phyloP scores from a whole-genome alignment of 2,329 filamentous ascomycete genomes.

The Penicillium digitatum region DNA sequence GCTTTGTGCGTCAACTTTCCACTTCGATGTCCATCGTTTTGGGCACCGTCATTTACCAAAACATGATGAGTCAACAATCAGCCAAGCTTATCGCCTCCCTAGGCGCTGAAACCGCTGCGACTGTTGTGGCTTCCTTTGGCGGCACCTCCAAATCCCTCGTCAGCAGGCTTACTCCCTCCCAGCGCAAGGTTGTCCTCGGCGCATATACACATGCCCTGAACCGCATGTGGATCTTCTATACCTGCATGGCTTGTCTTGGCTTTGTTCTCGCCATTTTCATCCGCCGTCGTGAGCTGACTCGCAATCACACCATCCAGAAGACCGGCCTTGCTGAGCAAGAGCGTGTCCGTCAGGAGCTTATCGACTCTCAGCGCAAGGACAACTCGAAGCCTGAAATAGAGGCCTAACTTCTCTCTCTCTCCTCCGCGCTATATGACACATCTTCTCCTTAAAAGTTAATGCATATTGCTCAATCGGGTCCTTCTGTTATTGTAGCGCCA shows the following conservation, averaged over 20 bases:
- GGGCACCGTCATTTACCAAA: slow-evolving; percentile 50
- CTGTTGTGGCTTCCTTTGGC: slow-evolving; percentile 33
- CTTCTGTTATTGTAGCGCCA: not conserved
- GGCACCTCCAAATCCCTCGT: slow-evolving; percentile 36
- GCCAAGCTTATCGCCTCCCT: slow-evolving; percentile 28
- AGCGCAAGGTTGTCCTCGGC: slow-evolving; percentile 38
- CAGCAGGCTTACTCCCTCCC: slow-evolving; percentile 28
- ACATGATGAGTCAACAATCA: slow-evolving; percentile 35
- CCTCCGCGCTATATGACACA: not conserved
- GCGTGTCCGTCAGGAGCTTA: slow-evolving; percentile 38
- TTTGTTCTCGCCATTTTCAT: slow-evolving; percentile 42
- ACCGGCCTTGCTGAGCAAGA: slow-evolving; percentile 47
- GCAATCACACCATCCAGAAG: slow-evolving; percentile 43
- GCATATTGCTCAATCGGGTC: not conserved
- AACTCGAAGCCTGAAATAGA: slow-evolving; percentile 59
- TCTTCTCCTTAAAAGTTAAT: not conserved
- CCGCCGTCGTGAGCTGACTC: slow-evolving; percentile 37
- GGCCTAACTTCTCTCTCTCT: slow-evolving; percentile 3
- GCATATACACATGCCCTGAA: slow-evolving; percentile 44
- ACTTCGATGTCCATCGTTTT: slow-evolving; percentile 57
- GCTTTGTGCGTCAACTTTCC: slow-evolving; percentile 57
- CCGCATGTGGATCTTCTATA: slow-evolving; percentile 52
- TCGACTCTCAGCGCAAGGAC: slow-evolving; percentile 53
- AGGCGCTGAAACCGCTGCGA: slow-evolving; percentile 26
- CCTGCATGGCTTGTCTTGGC: slow-evolving; percentile 34